Evolutionary conservation across 1,284 basidiomycete genomes (phyloP), one percentile per base, ranked within the genome.

Genomic region (Rhodotorula sp.): DNA sequence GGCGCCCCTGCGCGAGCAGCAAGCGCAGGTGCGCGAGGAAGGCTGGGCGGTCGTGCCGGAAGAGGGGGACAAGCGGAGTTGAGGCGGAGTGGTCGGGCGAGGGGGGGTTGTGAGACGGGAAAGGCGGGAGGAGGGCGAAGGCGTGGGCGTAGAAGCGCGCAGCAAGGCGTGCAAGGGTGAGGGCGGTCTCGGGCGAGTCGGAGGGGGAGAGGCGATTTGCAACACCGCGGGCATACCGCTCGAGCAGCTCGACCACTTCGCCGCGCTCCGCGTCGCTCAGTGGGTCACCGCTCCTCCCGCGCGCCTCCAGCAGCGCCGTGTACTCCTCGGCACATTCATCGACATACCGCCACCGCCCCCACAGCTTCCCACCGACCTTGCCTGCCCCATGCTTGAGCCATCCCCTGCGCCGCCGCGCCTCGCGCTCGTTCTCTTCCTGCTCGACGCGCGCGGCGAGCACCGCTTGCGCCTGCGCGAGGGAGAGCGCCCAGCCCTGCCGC

Each of bases 321-420:
- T 66, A 66, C 34, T 70, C 71, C 25, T 66, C 68, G 22, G 56
- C 54, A 17, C 67, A 59, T 21, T 54, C 51, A n/a, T 69, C 68
- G n/a, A 70, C 44, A n/a, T 70, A 51, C 39, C 36, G 39, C 61
- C 56, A 37, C 10, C 63, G 48, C 13, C 50, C 29, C 8, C 25
- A 13, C 44, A 32, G 44, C 25, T 36, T 34, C 1, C 29, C 32
- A 7, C 36, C 8, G 5, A 22, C 22, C 36, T 27, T 29, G 41
- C 7, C 37, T 41, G 9, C n/a, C 10, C 13, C 55, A 27, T 15
- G 27, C 41, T n/a, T 27, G 12, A 6, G 8, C 21, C 29, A 17
- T 13, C 59, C 46, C 13, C 59, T 3, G 25, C 25, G 17, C 32
- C 29, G 27, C 21, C 55, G 41, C 46, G 22, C 44, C 27, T 55